Percentiles rank a stretch among this genome's conserved stretches.
Conservation (phyloP, 306 rosid species). For the Geum urbanum region DNA sequence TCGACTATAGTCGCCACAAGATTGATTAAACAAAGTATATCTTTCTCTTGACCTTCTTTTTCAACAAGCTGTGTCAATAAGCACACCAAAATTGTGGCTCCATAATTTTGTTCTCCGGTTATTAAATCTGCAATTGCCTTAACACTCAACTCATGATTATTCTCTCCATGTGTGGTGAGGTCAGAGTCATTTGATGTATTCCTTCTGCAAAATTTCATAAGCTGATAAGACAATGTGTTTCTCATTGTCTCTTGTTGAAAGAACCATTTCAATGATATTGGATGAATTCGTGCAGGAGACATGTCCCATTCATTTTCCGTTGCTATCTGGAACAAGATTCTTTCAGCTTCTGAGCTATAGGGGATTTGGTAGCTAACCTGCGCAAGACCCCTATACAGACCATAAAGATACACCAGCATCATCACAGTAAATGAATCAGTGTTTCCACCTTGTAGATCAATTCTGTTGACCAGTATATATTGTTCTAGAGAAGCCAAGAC, state of each 20-base stretch:
- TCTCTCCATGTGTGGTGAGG: slow-evolving; percentile 30
- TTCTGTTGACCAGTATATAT: slow-evolving; percentile 58
- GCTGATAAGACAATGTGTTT: slow-evolving; percentile 52
- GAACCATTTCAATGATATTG: slow-evolving; percentile 73
- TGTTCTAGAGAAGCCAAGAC: slow-evolving; percentile 81
- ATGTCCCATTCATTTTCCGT: slow-evolving; percentile 63
- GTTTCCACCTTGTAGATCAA: slow-evolving; percentile 34
- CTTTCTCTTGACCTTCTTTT: slow-evolving; percentile 55
- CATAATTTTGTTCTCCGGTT: slow-evolving; percentile 59
- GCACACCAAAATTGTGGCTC: slow-evolving; percentile 58
- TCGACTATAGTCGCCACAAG: slow-evolving; percentile 45
- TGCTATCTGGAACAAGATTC: slow-evolving; percentile 57
- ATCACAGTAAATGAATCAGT: slow-evolving; percentile 40
- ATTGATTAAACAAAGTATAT: slow-evolving; percentile 42
- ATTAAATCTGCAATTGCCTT: slow-evolving; percentile 64
- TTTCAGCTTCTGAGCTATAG: slow-evolving; percentile 73
- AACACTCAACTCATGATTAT: slow-evolving; percentile 35
- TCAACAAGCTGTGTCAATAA: slow-evolving; percentile 55
- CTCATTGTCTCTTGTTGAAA: slow-evolving; percentile 75
- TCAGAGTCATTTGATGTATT: slow-evolving; percentile 33
- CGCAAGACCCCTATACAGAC: slow-evolving; percentile 65
- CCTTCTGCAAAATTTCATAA: slow-evolving; percentile 64
- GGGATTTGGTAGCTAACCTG: slow-evolving; percentile 50
- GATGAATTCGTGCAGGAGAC: slow-evolving; percentile 64
- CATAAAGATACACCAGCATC: slow-evolving; percentile 65